Percentiles rank a stretch among this genome's conserved stretches.
Evolutionary conservation across 257 asterid species (phyloP).

Genomic region (Penstemon davidsonii): DNA sequence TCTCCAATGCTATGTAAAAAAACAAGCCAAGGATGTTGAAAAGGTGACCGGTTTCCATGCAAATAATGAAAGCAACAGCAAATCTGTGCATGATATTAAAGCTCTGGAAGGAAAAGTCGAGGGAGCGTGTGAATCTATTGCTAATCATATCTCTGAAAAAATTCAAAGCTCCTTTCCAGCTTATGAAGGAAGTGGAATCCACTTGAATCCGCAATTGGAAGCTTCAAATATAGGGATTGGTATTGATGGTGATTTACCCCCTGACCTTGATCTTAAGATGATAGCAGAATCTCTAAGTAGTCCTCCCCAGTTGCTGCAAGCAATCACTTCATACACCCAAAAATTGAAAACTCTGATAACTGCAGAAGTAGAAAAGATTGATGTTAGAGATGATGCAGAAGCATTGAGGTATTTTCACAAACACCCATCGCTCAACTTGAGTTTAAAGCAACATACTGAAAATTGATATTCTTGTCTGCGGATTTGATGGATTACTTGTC

Average conservation of each 20-base stretch:
- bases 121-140: conserved; percentile 86
- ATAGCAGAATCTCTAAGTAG: conserved; percentile 69
- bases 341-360: conserved; percentile 61
- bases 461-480: no score
- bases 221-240: conserved; percentile 78
- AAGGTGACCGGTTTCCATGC: conserved; percentile 63
- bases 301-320: conserved; percentile 88
- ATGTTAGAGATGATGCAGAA: conserved; percentile 96
- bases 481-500: no score
- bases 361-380: conserved; percentile 78
- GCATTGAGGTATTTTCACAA: conserved; percentile 61
- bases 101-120: conserved; percentile 51
- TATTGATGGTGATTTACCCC: conserved; percentile 64
- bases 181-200: conserved; percentile 88
- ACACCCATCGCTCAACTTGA: conserved; percentile 1
- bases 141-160: conserved; percentile 67
- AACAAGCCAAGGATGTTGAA: conserved; percentile 82
- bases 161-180: conserved; percentile 85
- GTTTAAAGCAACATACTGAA: not conserved
- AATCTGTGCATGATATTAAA: conserved; percentile 63
- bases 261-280: conserved; percentile 55
- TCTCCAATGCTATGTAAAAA: conserved; percentile 57
- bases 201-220: conserved; percentile 67
- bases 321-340: conserved; percentile 78
- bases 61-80: conserved; percentile 62